Conservation (phyloP, 2,329 filamentous ascomycete species). For the Sporothrix schenckii region DNA sequence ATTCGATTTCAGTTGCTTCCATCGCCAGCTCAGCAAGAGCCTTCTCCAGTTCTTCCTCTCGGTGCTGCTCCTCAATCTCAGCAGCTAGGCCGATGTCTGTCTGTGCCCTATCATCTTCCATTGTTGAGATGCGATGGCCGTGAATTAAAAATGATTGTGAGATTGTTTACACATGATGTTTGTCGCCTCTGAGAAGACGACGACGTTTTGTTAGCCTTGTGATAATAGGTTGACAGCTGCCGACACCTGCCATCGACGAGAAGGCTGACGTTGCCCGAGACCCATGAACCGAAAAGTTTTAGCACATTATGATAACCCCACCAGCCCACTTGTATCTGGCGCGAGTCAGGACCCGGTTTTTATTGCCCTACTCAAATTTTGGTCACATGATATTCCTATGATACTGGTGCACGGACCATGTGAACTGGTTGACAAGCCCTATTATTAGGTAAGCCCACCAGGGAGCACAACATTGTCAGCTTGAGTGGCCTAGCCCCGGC, state of each 20-base stretch:
- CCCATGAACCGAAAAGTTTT: background rate
- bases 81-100: constrained; percentile 71
- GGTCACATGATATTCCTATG: constrained; percentile 18
- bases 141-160: background rate
- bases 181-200: background rate
- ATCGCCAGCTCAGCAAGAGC: constrained; percentile 37
- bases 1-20: background rate
- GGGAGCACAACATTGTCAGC: constrained; percentile 8
- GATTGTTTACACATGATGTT: background rate
- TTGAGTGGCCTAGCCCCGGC: constrained; percentile 24
- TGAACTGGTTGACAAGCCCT: constrained; percentile 33
- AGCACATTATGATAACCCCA: background rate
- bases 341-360: constrained; percentile 2
- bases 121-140: constrained; percentile 42
- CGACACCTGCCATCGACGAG: constrained; percentile 29
- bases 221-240: constrained; percentile 28
- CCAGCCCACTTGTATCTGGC: background rate
- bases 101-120: constrained; percentile 76
- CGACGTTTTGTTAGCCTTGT: constrained; percentile 29
- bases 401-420: constrained; percentile 26
- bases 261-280: background rate
- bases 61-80: constrained; percentile 56
- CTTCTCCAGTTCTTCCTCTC: constrained; percentile 46
- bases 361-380: background rate
- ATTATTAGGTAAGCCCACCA: constrained; percentile 37